phyloP scores from a whole-genome alignment of 176 grass and related monocot genomes.

The Zizania latifolia region DNA sequence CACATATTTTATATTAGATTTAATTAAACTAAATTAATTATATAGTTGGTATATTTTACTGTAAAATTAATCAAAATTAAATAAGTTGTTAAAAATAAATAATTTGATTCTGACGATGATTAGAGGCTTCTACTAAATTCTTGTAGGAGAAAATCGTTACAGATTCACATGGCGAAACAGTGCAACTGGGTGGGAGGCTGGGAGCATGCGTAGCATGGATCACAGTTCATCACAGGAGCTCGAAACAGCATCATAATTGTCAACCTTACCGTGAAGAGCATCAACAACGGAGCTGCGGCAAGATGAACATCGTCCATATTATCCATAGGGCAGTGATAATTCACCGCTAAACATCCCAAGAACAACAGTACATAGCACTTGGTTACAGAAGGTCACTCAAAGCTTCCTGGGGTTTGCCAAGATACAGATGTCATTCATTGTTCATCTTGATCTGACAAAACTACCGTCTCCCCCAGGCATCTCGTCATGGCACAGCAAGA shows the following conservation, averaged over 20 bases:
- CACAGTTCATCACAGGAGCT: background rate
- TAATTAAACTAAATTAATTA: too few relatives aligned
- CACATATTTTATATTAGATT: too few relatives aligned
- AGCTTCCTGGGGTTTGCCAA: conserved; percentile 13
- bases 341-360: conserved; percentile 28
- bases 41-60: too few relatives aligned
- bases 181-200: too few relatives aligned
- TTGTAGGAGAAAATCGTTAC: too few relatives aligned
- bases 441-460: conserved; percentile 3
- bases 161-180: background rate
- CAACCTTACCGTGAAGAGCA: background rate
- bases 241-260: background rate
- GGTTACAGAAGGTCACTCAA: conserved; percentile 4
- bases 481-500: background rate
- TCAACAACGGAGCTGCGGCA: background rate
- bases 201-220: too few relatives aligned
- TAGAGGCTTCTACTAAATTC: too few relatives aligned
- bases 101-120: background rate
- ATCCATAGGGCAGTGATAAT: conserved; percentile 26
- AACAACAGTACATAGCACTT: conserved; percentile 32
- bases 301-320: background rate
- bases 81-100: too few relatives aligned
- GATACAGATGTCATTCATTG: conserved; percentile 1
- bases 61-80: too few relatives aligned
- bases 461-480: background rate